Evolutionary conservation across 192 early-diverging fungal species (phyloP).

Genomic region (Chytriomyces hyalinus): DNA sequence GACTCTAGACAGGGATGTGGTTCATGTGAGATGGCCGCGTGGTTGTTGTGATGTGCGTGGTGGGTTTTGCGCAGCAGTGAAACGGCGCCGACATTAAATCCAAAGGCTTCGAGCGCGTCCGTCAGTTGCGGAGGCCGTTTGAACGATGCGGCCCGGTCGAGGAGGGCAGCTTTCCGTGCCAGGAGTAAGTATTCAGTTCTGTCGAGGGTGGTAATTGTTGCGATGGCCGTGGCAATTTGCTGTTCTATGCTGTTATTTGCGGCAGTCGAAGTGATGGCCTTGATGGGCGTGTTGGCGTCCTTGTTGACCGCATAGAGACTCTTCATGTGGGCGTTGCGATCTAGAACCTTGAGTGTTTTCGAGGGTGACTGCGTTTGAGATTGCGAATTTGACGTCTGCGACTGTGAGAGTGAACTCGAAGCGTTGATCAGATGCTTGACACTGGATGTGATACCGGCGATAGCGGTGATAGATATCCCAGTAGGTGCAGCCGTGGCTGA

Average conservation of each 20-base stretch:
- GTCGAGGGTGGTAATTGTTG: neutral
- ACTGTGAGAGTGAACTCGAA: neutral
- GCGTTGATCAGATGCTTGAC: neutral
- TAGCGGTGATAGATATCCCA: neutral
- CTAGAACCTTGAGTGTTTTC: neutral
- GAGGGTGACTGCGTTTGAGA: neutral
- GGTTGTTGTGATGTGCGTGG: neutral
- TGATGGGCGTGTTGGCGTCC: neutral
- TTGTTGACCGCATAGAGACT: neutral
- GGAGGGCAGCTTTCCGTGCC: neutral
- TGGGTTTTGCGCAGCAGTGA: neutral
- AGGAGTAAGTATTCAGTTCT: neutral
- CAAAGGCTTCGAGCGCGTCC: neutral
- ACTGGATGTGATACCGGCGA: neutral
- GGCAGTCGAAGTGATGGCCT: neutral
- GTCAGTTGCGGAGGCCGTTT: neutral
- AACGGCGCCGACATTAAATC: slow-evolving; percentile 1
- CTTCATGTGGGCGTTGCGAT: neutral
- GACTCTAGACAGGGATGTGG: neutral
- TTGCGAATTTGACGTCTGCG: neutral
- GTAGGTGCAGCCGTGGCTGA: neutral
- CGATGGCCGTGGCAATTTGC: neutral
- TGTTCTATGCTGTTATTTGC: neutral
- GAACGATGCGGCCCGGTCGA: neutral
- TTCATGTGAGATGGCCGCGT: neutral